Base-by-base conservation (phyloP, 768 basidiomycete species). In the Podaxis pistillaris region DNA sequence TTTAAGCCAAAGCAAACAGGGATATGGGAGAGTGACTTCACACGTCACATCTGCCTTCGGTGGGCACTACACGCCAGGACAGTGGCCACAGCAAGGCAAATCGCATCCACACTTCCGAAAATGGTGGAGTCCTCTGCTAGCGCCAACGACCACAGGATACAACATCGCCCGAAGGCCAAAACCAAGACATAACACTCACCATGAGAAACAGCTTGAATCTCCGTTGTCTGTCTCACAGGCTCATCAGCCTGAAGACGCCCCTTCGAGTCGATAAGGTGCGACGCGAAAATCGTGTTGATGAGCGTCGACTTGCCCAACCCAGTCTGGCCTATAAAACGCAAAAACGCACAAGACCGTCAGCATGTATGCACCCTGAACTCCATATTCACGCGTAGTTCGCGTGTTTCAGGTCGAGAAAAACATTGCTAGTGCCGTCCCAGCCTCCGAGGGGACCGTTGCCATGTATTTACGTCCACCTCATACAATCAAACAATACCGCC, bases 281-380 rank as follows among this genome's bases (percentile, higher is more conserved):
- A 96, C 64, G 97, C 96, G 73, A 99, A 99, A 76, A 99, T 93
- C 53, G 96, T 98, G 85, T 98, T 98, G 75, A 98, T 94, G 71
- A 99, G 82, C 50, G 96, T 99, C 71, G 95, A 97, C 82, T 99
- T 99, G 74, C 96, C 96, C 50, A 99, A 83, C 65, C 96, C 96
- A 56, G 95, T 98, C 82, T 96, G 96, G 58, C 96, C 96, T 97
- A 66, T 46, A 63, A 44, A 67, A 24, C 1, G 17, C 24, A 36
- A 55, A 36, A 56, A 22, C 11, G 12, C 24, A 57, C 7, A 5
- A 33, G 44, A 13, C n/a, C 22, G 33, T 64, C 58, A 60, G 53
- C n/a, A 47, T 15, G 40, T 11, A 40, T 22, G 2, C 15, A 13
- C n/a, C 26, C 26, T 5, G 8, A 22, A 24, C 17, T 28, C 11